These are phyloP conservation scores for Colletotrichum spaethianum DNA, from an alignment of 2,329 filamentous ascomycete species.

Conservation along the genomic window DNA sequence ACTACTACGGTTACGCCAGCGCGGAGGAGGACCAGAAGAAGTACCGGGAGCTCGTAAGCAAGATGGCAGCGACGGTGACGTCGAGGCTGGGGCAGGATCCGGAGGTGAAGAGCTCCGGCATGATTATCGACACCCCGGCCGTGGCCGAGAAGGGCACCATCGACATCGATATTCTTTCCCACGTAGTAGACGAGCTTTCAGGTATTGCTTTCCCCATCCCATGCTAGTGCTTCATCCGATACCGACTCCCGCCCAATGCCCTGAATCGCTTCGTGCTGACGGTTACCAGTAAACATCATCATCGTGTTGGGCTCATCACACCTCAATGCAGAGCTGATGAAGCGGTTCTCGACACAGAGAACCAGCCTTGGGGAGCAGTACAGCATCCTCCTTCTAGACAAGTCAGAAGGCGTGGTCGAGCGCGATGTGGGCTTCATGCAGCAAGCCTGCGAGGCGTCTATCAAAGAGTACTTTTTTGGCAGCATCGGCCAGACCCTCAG, in stretches of 20 bases:
- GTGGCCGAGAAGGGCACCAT: slow-evolving; percentile 75
- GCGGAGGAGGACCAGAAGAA: slow-evolving; percentile 80
- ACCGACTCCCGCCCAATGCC: neutral
- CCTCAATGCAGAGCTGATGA: slow-evolving; percentile 81
- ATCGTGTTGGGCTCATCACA: slow-evolving; percentile 85
- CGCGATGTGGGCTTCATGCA: slow-evolving; percentile 83
- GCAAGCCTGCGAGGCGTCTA: slow-evolving; percentile 79
- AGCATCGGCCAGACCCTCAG: slow-evolving; percentile 82
- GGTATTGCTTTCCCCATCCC: slow-evolving; percentile 48
- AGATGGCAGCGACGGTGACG: slow-evolving; percentile 83
- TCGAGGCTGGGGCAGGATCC: slow-evolving; percentile 83
- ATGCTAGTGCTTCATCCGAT: neutral
- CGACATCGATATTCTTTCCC: slow-evolving; percentile 83
- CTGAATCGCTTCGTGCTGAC: neutral
- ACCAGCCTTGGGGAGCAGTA: slow-evolving; percentile 77
- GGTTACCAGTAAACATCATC: slow-evolving; percentile 81
- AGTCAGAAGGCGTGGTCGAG: slow-evolving; percentile 87
- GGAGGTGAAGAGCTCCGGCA: slow-evolving; percentile 78
- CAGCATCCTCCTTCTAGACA: slow-evolving; percentile 82
- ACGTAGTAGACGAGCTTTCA: slow-evolving; percentile 75
- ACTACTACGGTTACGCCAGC: slow-evolving; percentile 84
- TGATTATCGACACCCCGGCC: slow-evolving; percentile 89
- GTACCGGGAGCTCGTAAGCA: slow-evolving; percentile 81
- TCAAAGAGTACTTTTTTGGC: slow-evolving; percentile 96
- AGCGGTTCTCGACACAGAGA: slow-evolving; percentile 72